Evolutionary conservation across 1,284 basidiomycete genomes (phyloP).

Genomic region (Trichosporon coremiiforme): DNA sequence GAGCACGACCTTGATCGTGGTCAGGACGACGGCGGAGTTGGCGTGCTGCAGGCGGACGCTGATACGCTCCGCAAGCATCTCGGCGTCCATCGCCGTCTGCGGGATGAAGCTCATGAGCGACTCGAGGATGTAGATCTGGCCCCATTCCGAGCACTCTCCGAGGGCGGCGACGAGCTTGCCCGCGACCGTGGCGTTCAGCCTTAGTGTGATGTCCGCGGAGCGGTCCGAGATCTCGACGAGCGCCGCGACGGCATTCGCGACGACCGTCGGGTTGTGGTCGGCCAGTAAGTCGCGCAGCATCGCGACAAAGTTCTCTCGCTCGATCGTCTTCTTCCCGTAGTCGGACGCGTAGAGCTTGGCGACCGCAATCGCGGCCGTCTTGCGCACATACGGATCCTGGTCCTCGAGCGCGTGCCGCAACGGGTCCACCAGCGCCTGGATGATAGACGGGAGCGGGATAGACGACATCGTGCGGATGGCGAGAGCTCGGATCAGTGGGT

Average conservation of each 20-base stretch:
- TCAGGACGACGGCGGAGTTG: conserved; percentile 90
- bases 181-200: conserved; percentile 54
- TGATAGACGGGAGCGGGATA: conserved; percentile 92
- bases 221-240: conserved; percentile 76
- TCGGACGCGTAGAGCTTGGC: conserved; percentile 96
- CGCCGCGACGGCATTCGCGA: conserved; percentile 95
- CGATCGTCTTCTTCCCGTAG: conserved; percentile 72
- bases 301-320: conserved; percentile 90
- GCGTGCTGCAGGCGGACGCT: conserved; percentile 91
- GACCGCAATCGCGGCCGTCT: conserved; percentile 91
- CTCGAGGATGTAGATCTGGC: conserved; percentile 97
- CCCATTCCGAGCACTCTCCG: conserved; percentile 99
- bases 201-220: conserved; percentile 61
- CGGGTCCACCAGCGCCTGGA: conserved; percentile 93
- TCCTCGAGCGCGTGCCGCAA: conserved; percentile 88
- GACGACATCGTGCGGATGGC: conserved; percentile 98
- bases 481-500: conserved; percentile 91
- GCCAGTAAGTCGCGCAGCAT: conserved; percentile 73
- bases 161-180: conserved; percentile 87
- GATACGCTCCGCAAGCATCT: conserved; percentile 90
- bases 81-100: conserved; percentile 81
- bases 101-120: conserved; percentile 91
- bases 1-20: conserved; percentile 90
- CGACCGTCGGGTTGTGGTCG: conserved; percentile 92
- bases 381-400: conserved; percentile 95